These are phyloP conservation scores for Candida saitoana DNA, from an alignment of 805 yeast species.

Conservation along the genomic window DNA sequence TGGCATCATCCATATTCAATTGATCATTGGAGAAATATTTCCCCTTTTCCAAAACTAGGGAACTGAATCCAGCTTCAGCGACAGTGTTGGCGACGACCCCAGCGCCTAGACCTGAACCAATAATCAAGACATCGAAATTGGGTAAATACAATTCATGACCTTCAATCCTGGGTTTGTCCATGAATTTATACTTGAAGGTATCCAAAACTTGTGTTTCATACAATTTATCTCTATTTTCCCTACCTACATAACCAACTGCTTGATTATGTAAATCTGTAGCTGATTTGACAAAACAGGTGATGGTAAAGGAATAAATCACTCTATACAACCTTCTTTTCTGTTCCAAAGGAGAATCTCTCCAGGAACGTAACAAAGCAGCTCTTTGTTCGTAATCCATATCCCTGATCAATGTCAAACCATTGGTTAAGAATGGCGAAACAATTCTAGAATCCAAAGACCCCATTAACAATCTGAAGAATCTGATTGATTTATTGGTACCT, in stretches of 20 bases:
- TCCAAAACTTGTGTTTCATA: constrained; percentile 24
- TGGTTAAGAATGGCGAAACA: constrained; percentile 30
- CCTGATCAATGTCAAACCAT: constrained; percentile 27
- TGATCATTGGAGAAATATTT: constrained; percentile 35
- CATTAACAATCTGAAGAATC: constrained; percentile 22
- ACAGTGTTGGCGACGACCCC: constrained; percentile 50
- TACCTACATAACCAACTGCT: constrained; percentile 38
- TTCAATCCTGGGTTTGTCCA: constrained; percentile 26
- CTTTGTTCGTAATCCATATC: constrained; percentile 36
- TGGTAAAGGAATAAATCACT: constrained; percentile 22
- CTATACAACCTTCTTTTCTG: constrained; percentile 32
- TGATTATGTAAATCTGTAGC: constrained; percentile 31
- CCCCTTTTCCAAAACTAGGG: constrained; percentile 51
- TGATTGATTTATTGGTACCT: constrained; percentile 15
- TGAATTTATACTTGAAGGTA: constrained; percentile 25
- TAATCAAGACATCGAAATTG: constrained; percentile 41
- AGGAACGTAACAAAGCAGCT: constrained; percentile 26
- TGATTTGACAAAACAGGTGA: constrained; percentile 20
- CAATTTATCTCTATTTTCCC: constrained; percentile 25
- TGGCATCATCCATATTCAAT: constrained; percentile 31
- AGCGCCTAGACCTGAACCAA: constrained; percentile 54
- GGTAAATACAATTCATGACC: constrained; percentile 31
- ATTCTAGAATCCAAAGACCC: constrained; percentile 27
- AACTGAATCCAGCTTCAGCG: constrained; percentile 37
- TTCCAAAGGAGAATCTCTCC: constrained; percentile 41